These are phyloP conservation scores for Colletotrichum lupini DNA, from an alignment of 2,329 filamentous ascomycete species.

Conservation along the genomic window DNA sequence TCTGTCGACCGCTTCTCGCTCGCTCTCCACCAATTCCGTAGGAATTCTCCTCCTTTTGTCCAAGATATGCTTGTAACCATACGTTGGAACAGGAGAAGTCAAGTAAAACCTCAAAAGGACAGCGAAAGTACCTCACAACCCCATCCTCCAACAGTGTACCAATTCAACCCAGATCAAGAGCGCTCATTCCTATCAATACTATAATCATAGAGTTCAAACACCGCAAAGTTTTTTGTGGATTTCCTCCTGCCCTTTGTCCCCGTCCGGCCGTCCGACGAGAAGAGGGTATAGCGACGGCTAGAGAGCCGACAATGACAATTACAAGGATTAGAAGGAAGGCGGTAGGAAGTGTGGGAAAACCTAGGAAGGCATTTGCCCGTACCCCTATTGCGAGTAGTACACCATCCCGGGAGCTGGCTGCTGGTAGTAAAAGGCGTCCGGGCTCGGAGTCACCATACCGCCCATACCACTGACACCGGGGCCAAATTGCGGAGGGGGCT, in stretches of 20 bases:
- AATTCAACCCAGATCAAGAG: constrained; percentile 17
- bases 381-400: constrained; percentile 69
- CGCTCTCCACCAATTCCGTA: neutral
- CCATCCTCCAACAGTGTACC: constrained; percentile 10
- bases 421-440: constrained; percentile 78
- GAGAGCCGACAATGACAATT: constrained; percentile 42
- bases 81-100: constrained; percentile 2
- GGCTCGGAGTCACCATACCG: constrained; percentile 80
- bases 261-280: constrained; percentile 30
- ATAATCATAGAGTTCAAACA: constrained; percentile 24
- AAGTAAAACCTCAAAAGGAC: constrained; percentile 1
- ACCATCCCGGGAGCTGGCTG: constrained; percentile 66
- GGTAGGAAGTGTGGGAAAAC: constrained; percentile 26
- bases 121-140: constrained; percentile 3
- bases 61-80: constrained; percentile 5
- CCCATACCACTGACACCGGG: constrained; percentile 75
- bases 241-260: constrained; percentile 32
- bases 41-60: neutral
- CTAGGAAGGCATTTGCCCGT: constrained; percentile 31
- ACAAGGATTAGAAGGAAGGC: constrained; percentile 44
- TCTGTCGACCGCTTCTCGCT: constrained; percentile 13
- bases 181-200: constrained; percentile 33
- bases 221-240: constrained; percentile 28
- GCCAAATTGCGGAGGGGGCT: constrained; percentile 38
- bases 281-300: constrained; percentile 27